Percentiles rank a stretch among this genome's conserved stretches.
These are phyloP conservation scores for Pyricularia sp. DNA, from an alignment of 2,329 filamentous ascomycete genomes.

Conservation along the genomic window DNA sequence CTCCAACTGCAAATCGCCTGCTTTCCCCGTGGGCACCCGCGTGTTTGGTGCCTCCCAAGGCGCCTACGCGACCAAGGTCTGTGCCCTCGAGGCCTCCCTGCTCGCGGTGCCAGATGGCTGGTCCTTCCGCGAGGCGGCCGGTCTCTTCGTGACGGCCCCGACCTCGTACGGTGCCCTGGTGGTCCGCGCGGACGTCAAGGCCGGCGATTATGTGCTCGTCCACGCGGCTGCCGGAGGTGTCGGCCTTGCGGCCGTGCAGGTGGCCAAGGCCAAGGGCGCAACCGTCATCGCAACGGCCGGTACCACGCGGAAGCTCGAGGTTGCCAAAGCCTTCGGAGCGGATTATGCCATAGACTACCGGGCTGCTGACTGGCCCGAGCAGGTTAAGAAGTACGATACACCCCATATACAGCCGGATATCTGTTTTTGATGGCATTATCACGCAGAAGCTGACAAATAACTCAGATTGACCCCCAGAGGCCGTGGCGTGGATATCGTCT, in stretches of 20 bases:
- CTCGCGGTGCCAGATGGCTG: slow-evolving; percentile 71
- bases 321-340: slow-evolving; percentile 73
- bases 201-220: slow-evolving; percentile 78
- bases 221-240: slow-evolving; percentile 92
- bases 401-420: not conserved
- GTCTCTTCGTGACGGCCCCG: slow-evolving; percentile 84
- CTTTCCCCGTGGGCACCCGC: slow-evolving; percentile 67
- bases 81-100: slow-evolving; percentile 56
- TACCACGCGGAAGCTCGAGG: slow-evolving; percentile 65
- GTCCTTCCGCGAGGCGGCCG: slow-evolving; percentile 77
- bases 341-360: slow-evolving; percentile 76
- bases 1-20: slow-evolving; percentile 31
- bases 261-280: slow-evolving; percentile 86
- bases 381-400: slow-evolving; percentile 50
- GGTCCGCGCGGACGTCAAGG: slow-evolving; percentile 63
- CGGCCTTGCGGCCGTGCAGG: slow-evolving; percentile 80
- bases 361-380: slow-evolving; percentile 49
- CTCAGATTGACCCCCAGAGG: slow-evolving; percentile 56
- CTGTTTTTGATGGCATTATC: not conserved
- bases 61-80: slow-evolving; percentile 71
- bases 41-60: slow-evolving; percentile 86
- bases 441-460: not conserved
- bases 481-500: slow-evolving; percentile 80
- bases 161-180: slow-evolving; percentile 83
- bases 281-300: slow-evolving; percentile 91